phyloP scores from a whole-genome alignment of 805 yeast genomes.

The Kodamaea kaohsiungensis region DNA sequence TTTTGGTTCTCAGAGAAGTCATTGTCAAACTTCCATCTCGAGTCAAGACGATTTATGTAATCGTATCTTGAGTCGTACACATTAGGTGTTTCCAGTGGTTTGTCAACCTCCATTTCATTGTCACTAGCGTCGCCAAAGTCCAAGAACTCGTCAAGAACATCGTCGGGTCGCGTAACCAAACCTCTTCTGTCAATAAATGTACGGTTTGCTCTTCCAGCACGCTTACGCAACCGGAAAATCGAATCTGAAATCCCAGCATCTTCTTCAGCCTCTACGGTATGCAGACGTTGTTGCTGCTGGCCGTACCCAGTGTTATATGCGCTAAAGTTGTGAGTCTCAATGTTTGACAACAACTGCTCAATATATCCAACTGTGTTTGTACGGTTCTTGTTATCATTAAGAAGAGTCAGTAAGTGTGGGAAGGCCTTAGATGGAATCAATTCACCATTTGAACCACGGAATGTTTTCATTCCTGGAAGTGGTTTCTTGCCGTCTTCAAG shows the following conservation, averaged over 20 bases:
- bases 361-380: slow-evolving; percentile 33
- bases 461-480: slow-evolving; percentile 44
- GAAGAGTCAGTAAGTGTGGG: slow-evolving; percentile 46
- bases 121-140: slow-evolving; percentile 33
- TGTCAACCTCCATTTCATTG: not conserved
- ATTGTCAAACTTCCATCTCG: slow-evolving; percentile 67
- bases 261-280: slow-evolving; percentile 15
- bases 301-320: slow-evolving; percentile 42
- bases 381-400: slow-evolving; percentile 27
- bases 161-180: slow-evolving; percentile 37
- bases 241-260: slow-evolving; percentile 46
- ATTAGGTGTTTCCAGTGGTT: slow-evolving; percentile 12
- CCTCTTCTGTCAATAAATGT: slow-evolving; percentile 75
- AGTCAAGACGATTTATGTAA: slow-evolving; percentile 48
- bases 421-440: slow-evolving; percentile 48
- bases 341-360: slow-evolving; percentile 40
- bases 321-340: slow-evolving; percentile 40
- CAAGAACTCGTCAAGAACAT: slow-evolving; percentile 41
- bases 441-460: slow-evolving; percentile 54
- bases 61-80: slow-evolving; percentile 52
- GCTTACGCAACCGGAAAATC: slow-evolving; percentile 64
- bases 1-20: slow-evolving; percentile 47
- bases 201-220: slow-evolving; percentile 72
- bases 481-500: slow-evolving; percentile 48
- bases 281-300: slow-evolving; percentile 19